Evolutionary conservation across 371 early-diverging fungal species (phyloP), one percentile per base, ranked within the genome.

Genomic region (Mortierella sp.): DNA sequence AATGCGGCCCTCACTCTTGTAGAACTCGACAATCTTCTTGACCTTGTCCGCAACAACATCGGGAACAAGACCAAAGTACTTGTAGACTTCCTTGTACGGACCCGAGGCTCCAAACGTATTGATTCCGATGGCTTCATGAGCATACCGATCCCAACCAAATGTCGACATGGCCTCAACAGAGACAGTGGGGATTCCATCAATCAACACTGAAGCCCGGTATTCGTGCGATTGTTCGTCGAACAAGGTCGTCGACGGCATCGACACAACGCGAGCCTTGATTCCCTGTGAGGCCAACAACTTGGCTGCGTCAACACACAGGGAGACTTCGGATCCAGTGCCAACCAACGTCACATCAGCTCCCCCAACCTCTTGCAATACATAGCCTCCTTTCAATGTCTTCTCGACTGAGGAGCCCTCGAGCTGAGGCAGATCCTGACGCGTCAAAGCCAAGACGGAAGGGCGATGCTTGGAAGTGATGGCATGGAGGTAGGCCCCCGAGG

Each of bases 241-340:
- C 55, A 99, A 81, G 69, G 96, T 96, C 66, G 91, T 86, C 69
- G 95, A 99, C n/a, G 98, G 96, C 87, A 99, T 90, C 41, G 99
- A 99, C 37, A 99, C 97, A 44, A 99, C 91, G 61, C 95, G 93
- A 27, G 92, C 88, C 63, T 79, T 74, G 70, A 90, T 76, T 25
- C 88, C 79, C 7, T 66, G 54, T 57, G 85, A 76, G 25, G 84
- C 80, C 37, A 98, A 84, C 48, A 82, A 65, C 67, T 92, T 86
- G 57, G 95, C 94, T 12, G 96, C 88, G 43, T 95, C 94, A 22
- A 97, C 90, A 57, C 91, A 90, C 46, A 99, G 86, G 52, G 89
- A 88, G 6, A 96, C 93, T 82, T 99, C 99, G 17, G 99, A 96
- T 47, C 99, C 99, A 21, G 99, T 97, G 40, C 92, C 96, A 13